Conservation (phyloP, 2,329 filamentous ascomycete species). For the Ceratocystis harringtonii region DNA sequence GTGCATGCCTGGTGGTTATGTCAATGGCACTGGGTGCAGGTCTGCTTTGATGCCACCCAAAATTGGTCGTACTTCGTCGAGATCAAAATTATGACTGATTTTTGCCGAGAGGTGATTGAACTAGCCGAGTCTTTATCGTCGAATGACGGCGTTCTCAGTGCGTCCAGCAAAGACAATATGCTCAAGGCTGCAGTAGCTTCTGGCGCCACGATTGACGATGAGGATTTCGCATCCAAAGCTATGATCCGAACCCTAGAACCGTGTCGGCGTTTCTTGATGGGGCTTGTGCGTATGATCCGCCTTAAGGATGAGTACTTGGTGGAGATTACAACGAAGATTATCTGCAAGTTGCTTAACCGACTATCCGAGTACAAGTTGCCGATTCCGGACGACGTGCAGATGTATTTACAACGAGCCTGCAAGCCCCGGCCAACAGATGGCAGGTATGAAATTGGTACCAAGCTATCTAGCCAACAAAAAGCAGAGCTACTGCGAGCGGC, state of each 20-base stretch:
- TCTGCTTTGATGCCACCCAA: slow-evolving; percentile 71
- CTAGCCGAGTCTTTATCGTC: slow-evolving; percentile 75
- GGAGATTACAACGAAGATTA: slow-evolving; percentile 62
- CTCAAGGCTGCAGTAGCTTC: slow-evolving; percentile 18
- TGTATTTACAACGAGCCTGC: slow-evolving; percentile 52
- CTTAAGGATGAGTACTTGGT: slow-evolving; percentile 79
- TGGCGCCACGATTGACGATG: slow-evolving; percentile 22
- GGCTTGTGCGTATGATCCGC: slow-evolving; percentile 76
- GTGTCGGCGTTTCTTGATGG: slow-evolving; percentile 22
- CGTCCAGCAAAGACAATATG: slow-evolving; percentile 36
- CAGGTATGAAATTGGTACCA: slow-evolving; percentile 53
- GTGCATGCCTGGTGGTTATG: slow-evolving; percentile 69
- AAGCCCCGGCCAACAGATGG: slow-evolving; percentile 37
- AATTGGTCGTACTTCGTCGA: slow-evolving; percentile 65
- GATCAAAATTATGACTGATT: slow-evolving; percentile 70
- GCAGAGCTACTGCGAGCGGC: slow-evolving; percentile 59
- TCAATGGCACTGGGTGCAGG: slow-evolving; percentile 67
- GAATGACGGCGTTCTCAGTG: slow-evolving; percentile 69
- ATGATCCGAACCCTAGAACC: slow-evolving; percentile 29
- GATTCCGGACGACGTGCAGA: slow-evolving; percentile 44
- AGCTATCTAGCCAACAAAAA: slow-evolving; percentile 66
- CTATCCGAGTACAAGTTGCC: slow-evolving; percentile 64
- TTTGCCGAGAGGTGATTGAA: slow-evolving; percentile 90
- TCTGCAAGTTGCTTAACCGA: slow-evolving; percentile 69
- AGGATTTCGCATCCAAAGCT: slow-evolving; percentile 21